Percentiles rank a stretch among this genome's conserved stretches.
Conservation (phyloP, 2,329 filamentous ascomycete genomes). For the Colletotrichum lini region DNA sequence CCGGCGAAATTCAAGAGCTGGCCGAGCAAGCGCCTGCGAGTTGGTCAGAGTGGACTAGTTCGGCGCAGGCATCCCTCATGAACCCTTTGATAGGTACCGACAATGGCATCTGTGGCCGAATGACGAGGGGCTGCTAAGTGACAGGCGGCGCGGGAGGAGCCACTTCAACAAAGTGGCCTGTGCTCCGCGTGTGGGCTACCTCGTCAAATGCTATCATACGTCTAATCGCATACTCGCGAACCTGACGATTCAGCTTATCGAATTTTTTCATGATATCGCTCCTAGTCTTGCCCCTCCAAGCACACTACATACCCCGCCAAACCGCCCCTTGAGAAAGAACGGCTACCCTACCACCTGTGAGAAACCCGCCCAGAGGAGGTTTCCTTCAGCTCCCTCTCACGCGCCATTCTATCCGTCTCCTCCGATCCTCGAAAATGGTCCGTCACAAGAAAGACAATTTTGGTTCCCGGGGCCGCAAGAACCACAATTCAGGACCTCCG, state of each 20-base stretch:
- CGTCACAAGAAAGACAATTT: slow-evolving; percentile 95
- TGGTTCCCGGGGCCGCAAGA: slow-evolving; percentile 80
- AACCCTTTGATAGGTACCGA: slow-evolving; percentile 33
- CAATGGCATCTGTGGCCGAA: slow-evolving; percentile 36
- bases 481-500: slow-evolving; percentile 67
- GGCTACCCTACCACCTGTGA: neutral
- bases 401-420: neutral
- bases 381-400: neutral
- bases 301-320: slow-evolving; percentile 9
- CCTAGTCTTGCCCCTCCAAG: slow-evolving; percentile 23
- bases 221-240: slow-evolving; percentile 18
- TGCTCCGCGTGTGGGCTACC: slow-evolving; percentile 21
- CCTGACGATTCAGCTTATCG: slow-evolving; percentile 12
- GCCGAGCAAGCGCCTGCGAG: slow-evolving; percentile 36
- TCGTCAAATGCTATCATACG: neutral
- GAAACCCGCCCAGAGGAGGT: neutral
- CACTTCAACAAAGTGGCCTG: slow-evolving; percentile 35
- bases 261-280: slow-evolving; percentile 21
- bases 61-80: slow-evolving; percentile 41
- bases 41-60: slow-evolving; percentile 41
- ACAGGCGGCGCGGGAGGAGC: slow-evolving; percentile 33
- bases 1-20: slow-evolving; percentile 27
- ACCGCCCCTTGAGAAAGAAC: neutral
- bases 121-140: slow-evolving; percentile 40
- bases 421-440: slow-evolving; percentile 74